phyloP scores from a whole-genome alignment of 495 filamentous ascomycete species.

The Xylaria acuta region DNA sequence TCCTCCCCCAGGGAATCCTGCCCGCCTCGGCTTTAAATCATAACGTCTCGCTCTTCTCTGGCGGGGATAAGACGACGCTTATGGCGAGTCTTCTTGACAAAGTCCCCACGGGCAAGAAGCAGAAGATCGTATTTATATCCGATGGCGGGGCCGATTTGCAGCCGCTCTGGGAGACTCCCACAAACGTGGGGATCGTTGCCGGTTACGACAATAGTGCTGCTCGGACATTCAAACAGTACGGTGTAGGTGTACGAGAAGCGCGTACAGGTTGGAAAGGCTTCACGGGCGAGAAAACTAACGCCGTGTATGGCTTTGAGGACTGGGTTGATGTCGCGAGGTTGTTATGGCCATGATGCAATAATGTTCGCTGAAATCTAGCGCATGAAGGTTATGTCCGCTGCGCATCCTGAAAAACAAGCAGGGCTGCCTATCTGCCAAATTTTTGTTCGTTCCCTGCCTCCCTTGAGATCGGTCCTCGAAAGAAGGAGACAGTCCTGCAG shows the following conservation, averaged over 20 bases:
- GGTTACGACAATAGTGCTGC: constrained; percentile 3
- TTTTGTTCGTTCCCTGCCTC: too few relatives aligned
- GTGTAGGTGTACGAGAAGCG: constrained; percentile 8
- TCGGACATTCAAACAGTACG: constrained; percentile 19
- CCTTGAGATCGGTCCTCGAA: too few relatives aligned
- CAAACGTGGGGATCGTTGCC: constrained; percentile 18
- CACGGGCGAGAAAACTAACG: constrained; percentile 9
- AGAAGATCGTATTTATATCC: constrained; percentile 18
- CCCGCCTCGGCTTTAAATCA: constrained; percentile 6
- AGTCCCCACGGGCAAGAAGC: background rate
- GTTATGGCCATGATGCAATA: constrained; percentile 15
- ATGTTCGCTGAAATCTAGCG: background rate
- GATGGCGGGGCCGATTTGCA: constrained; percentile 7
- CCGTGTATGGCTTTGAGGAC: constrained; percentile 14
- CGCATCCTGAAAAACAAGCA: background rate
- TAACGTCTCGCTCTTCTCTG: constrained; percentile 20
- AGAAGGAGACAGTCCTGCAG: background rate
- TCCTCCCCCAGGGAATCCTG: constrained; percentile 5
- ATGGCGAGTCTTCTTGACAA: background rate
- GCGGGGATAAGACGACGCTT: constrained; percentile 7
- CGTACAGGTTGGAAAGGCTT: constrained; percentile 5
- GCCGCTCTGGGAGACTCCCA: constrained; percentile 19
- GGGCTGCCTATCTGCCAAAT: background rate
- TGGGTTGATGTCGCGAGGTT: constrained; percentile 12
- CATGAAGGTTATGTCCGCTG: background rate